Evolutionary conservation across 148 eudicot species (phyloP), one percentile per base, ranked within the genome.

Genomic region (Tetragonia tetragonoides): DNA sequence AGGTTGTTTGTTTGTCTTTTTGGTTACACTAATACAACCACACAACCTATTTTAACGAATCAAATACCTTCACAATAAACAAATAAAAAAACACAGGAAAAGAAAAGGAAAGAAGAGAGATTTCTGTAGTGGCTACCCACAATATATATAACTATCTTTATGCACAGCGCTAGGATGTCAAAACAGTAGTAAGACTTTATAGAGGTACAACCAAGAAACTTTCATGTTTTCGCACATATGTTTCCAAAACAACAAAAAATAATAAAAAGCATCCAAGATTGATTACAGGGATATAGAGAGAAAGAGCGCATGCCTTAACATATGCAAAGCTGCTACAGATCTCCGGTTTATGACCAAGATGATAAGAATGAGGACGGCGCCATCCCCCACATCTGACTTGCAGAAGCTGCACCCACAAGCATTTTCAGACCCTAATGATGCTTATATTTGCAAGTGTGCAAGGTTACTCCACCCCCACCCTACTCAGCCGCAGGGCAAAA

Each of bases 311-410:
- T 66, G 88, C 99, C 97, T 93, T 95, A 74, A 95, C 97, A 88
- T 83, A 95, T 47, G 97, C 91, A 84, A 93, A 90, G 83, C 91
- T 87, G 87, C 87, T 82, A 80, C 81, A 81, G 65, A 78, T 81
- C 85, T 95, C 99, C 41, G 97, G 97, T 74, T 82, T 72, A 73
- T 84, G 78, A 75, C 97, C 97, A 85, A 95, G 89, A 87, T 82
- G 89, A 79, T 85, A 91, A 53, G 97, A 87, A 87, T 90, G 86
- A 73, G 99, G 99, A 76, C 99, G 97, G 51, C 99, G 94, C 99
- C 99, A 95, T 74, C 99, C 99, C 68, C 99, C 99, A 81, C 99
- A 95, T 73, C 88, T 80, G 81, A 93, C 77, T 84, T 95, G 93
- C 75, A 87, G 76, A 75, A 93, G 92, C 99, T 95, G 83, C 82